Evolutionary conservation across 768 basidiomycete species (phyloP).

Genomic region (Agrocybe chaxingu): DNA sequence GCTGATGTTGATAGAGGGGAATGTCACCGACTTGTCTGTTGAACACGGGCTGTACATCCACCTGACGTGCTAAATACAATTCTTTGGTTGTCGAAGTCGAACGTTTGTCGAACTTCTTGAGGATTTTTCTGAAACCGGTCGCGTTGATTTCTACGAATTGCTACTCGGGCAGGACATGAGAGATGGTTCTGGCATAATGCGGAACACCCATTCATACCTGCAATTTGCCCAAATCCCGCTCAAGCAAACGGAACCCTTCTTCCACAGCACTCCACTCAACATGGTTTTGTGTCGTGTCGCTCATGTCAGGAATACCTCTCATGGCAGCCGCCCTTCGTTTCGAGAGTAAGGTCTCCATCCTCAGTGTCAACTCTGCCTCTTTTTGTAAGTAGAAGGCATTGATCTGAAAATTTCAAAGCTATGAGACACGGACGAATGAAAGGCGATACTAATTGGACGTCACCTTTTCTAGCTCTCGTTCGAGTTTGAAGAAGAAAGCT

Average conservation of each 20-base stretch:
- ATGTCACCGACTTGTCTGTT: conserved; percentile 74
- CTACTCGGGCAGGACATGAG: conserved; percentile 35
- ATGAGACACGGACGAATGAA: neutral
- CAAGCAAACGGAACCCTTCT: conserved; percentile 92
- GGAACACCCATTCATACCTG: conserved; percentile 53
- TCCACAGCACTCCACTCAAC: conserved; percentile 96
- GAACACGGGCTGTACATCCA: conserved; percentile 98
- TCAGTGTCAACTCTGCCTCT: conserved; percentile 89
- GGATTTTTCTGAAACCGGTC: conserved; percentile 92
- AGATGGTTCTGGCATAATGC: neutral
- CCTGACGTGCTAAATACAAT: conserved; percentile 91
- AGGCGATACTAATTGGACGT: conserved; percentile 11
- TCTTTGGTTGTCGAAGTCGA: conserved; percentile 96
- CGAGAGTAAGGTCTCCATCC: conserved; percentile 89
- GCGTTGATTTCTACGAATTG: conserved; percentile 98
- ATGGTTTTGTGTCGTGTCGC: conserved; percentile 59
- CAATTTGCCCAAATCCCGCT: conserved; percentile 91
- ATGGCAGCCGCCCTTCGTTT: conserved; percentile 85
- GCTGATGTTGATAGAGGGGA: neutral
- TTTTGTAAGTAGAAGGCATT: conserved; percentile 97
- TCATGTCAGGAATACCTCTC: conserved; percentile 68
- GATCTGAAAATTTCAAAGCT: conserved; percentile 55
- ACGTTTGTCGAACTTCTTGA: conserved; percentile 98
- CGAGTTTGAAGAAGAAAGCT: conserved; percentile 98
- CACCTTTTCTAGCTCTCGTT: conserved; percentile 96